These are phyloP conservation scores for Podila horticola DNA, from an alignment of 192 early-diverging fungal genomes.

Conservation along the genomic window DNA sequence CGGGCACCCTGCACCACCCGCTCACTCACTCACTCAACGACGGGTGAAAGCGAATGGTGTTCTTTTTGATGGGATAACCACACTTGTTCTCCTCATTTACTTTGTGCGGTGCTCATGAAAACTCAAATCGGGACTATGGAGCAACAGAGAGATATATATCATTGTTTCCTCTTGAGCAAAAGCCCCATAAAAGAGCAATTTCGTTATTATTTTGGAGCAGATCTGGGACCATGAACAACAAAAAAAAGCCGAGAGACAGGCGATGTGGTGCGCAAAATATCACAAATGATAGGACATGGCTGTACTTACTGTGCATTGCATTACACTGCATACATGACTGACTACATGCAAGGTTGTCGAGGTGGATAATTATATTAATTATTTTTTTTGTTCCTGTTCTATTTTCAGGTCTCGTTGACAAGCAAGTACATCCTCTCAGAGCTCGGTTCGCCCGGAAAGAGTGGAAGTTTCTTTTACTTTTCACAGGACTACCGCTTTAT, in stretches of 20 bases:
- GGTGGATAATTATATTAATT: not conserved
- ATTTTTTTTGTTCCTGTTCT: not conserved
- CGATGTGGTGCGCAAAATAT: too few relatives aligned
- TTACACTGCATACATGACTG: too few relatives aligned
- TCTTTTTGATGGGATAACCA: not conserved
- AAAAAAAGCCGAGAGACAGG: too few relatives aligned
- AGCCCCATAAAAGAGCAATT: not conserved
- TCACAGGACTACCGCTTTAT: conserved; percentile 98
- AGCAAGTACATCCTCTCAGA: conserved; percentile 98
- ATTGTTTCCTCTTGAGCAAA: not conserved
- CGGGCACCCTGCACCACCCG: too few relatives aligned
- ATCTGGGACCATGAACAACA: too few relatives aligned
- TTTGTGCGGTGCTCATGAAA: not conserved
- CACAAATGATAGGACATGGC: too few relatives aligned
- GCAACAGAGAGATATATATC: not conserved
- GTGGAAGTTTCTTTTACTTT: conserved; percentile 98
- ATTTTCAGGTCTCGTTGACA: conserved; percentile 81
- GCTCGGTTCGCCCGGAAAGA: conserved; percentile 94
- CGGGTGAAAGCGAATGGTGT: not conserved
- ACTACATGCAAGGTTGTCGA: too few relatives aligned
- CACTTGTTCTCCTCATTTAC: not conserved
- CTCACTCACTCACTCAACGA: too few relatives aligned
- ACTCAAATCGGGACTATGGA: not conserved
- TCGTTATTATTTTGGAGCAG: too few relatives aligned
- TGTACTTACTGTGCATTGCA: too few relatives aligned